Conservation (phyloP, 345 rosid species). For the Geranium brycei region DNA sequence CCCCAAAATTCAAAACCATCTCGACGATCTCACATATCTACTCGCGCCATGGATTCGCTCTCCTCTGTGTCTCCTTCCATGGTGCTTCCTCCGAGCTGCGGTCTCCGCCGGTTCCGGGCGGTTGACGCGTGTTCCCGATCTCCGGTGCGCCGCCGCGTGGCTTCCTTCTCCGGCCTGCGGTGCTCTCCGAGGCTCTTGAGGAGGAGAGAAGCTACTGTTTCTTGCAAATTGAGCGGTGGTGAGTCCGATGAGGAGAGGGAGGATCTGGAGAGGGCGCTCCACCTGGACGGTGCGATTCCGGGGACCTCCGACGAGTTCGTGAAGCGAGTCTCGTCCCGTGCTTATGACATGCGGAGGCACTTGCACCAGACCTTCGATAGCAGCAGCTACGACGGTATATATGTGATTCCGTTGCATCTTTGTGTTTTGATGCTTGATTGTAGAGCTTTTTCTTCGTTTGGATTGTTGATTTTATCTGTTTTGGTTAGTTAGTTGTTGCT, state of each 20-base stretch:
- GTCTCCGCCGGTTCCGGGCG: constrained; percentile 17
- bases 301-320: constrained; percentile 73
- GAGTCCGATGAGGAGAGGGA: constrained; percentile 32
- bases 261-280: constrained; percentile 77
- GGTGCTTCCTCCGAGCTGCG: constrained; percentile 50
- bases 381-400: constrained; percentile 82
- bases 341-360: constrained; percentile 88
- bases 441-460: neutral
- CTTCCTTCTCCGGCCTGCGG: constrained; percentile 17
- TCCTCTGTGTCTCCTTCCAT: constrained; percentile 61
- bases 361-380: constrained; percentile 67
- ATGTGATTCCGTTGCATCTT: neutral
- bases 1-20: too few species aligned
- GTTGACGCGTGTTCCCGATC: constrained; percentile 19
- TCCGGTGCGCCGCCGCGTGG: constrained; percentile 11
- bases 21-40: too few species aligned
- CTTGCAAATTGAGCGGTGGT: constrained; percentile 29
- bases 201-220: constrained; percentile 18
- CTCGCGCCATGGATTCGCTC: constrained; percentile 49
- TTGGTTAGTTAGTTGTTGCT: too few species aligned
- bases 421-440: neutral
- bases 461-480: neutral
- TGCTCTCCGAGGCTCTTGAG: constrained; percentile 6
- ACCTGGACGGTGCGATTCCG: constrained; percentile 86
- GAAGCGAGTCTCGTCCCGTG: constrained; percentile 82